Base-by-base conservation (phyloP, 75 land plant genomes). In the Pinus albicaulis region DNA sequence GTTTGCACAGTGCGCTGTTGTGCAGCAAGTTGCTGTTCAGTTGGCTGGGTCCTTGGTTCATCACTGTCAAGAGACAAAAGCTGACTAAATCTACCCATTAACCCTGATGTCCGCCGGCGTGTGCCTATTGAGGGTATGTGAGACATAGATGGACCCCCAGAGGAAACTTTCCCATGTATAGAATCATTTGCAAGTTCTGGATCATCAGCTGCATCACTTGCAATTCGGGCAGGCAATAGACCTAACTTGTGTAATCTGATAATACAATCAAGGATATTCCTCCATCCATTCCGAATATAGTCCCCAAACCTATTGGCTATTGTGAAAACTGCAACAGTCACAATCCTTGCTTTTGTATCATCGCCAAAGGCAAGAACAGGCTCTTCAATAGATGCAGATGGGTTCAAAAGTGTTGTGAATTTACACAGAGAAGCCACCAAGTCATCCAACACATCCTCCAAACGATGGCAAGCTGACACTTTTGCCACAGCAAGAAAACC, bases 371-470 rank as follows among this genome's bases (percentile, higher is more conserved):
- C 88, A 61, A 86, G 80, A 31, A 92, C 80, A n/a, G 90, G 89
- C 76, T 98, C 99, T 66, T 95, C 98, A 3, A 89, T 76, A 22
- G 98, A 82, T 22, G 92, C 86, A 52, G 88, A 90, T 19, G 98
- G 95, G 70, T 95, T 95, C 34, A 98, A 55, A 23, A 98, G 80
- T 2, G 90, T 91, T 12, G 98, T 98, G 78, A 95, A 95, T 76
- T 93, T 95, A 88, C 98, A 93, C 41, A 98, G 86, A 48, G 89
- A 91, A 11, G 89, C 88, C n/a, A 98, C 81, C 17, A 98, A 84
- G 80, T 98, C 98, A 79, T 98, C 99, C 22, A 98, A 85, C 16
- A 85, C 86, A 64, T 95, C 98, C 66, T 84, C 85, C n/a, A 98
- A 59, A 25, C 89, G 94, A 76, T 88, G 84, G 53, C 86, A 81